phyloP scores from a whole-genome alignment of 1,139 yeast species.

The Yamadazyma jaroonii region DNA sequence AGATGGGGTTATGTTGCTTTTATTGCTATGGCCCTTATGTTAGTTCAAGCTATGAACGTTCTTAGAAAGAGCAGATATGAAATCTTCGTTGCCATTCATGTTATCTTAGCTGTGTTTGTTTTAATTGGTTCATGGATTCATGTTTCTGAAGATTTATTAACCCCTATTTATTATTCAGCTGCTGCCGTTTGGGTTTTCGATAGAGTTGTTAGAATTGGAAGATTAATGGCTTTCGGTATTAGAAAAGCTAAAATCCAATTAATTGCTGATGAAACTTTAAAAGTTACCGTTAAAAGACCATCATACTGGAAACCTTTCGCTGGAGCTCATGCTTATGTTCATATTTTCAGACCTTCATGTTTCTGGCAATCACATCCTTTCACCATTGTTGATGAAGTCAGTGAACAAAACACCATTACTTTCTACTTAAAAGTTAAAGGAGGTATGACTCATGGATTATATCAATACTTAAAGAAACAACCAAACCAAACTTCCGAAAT shows the following conservation, averaged over 20 bases:
- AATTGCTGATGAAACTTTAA: slow-evolving; percentile 45
- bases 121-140: slow-evolving; percentile 64
- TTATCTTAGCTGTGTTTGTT: slow-evolving; percentile 54
- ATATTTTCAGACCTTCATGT: slow-evolving; percentile 37
- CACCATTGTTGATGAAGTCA: slow-evolving; percentile 40
- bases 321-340: slow-evolving; percentile 37
- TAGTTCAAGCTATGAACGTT: slow-evolving; percentile 46
- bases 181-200: slow-evolving; percentile 65
- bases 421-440: slow-evolving; percentile 42
- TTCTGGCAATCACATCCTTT: slow-evolving; percentile 63
- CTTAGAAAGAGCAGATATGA: slow-evolving; percentile 64
- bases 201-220: slow-evolving; percentile 48
- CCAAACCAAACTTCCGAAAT: slow-evolving; percentile 39
- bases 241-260: slow-evolving; percentile 48
- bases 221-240: slow-evolving; percentile 50
- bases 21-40: slow-evolving; percentile 35
- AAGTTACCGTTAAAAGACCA: slow-evolving; percentile 34
- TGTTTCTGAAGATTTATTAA: slow-evolving; percentile 40
- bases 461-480: slow-evolving; percentile 43
- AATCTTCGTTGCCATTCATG: slow-evolving; percentile 56
- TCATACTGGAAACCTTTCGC: slow-evolving; percentile 40
- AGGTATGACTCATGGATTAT: slow-evolving; percentile 43
- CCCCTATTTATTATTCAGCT: slow-evolving; percentile 49
- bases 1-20: slow-evolving; percentile 57
- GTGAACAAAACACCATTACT: slow-evolving; percentile 27